These are phyloP conservation scores for Sindora glabra DNA, from an alignment of 306 rosid genomes.

Conservation along the genomic window DNA sequence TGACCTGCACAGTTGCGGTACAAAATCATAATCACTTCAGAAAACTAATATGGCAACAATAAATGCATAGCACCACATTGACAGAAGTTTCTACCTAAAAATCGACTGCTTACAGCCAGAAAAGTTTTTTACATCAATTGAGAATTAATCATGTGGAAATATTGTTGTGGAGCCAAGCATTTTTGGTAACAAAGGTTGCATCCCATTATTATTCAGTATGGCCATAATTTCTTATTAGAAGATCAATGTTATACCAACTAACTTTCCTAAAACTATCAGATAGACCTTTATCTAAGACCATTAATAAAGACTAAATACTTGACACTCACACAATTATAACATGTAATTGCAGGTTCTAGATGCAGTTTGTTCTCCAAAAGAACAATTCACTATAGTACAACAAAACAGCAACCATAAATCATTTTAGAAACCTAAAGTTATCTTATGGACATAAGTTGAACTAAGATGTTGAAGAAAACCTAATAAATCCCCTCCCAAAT, in stretches of 20 bases:
- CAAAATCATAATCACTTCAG: neutral
- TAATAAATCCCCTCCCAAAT: too few species aligned
- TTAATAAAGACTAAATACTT: neutral
- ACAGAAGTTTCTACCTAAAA: too few species aligned
- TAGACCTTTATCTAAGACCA: neutral
- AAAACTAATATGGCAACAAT: neutral
- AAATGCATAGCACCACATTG: neutral
- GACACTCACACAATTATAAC: neutral
- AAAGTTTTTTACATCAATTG: neutral
- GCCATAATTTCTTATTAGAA: neutral
- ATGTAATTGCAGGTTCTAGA: neutral
- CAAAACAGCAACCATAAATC: too few species aligned
- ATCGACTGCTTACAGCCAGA: neutral
- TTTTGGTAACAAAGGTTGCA: neutral
- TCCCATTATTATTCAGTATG: neutral
- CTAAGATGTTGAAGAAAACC: too few species aligned
- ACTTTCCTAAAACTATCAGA: neutral
- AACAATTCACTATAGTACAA: too few species aligned
- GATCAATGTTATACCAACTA: neutral
- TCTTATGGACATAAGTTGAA: too few species aligned
- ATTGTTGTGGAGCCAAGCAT: neutral
- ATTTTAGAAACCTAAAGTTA: too few species aligned
- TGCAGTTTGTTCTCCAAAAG: neutral
- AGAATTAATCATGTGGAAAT: neutral
- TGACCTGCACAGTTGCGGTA: constrained; percentile 35